Conservation (phyloP, 1,139 yeast genomes). For the Sugiyamaella neomexicana region DNA sequence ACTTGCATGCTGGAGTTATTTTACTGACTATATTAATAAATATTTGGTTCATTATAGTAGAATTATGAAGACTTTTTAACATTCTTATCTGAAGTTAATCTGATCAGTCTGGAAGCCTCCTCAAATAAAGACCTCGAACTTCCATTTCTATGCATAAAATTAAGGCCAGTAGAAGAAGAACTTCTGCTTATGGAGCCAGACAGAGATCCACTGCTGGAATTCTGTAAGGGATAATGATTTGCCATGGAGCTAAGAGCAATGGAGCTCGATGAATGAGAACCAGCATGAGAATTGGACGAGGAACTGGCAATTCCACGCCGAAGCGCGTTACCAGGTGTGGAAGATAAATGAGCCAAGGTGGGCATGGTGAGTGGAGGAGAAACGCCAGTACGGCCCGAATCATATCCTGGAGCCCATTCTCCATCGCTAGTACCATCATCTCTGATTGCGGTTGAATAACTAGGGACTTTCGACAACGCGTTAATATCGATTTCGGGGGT, state of each 20-base stretch:
- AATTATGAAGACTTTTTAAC: slow-evolving; percentile 2
- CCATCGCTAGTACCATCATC: slow-evolving; percentile 30
- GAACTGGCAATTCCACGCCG: slow-evolving; percentile 4
- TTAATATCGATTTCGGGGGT: slow-evolving; percentile 46
- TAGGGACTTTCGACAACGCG: slow-evolving; percentile 69
- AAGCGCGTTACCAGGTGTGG: slow-evolving; percentile 15
- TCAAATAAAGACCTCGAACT: slow-evolving; percentile 28
- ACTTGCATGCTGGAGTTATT: neutral
- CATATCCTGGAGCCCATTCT: slow-evolving; percentile 39
- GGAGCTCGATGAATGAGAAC: slow-evolving; percentile 17
- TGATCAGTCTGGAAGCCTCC: slow-evolving; percentile 27
- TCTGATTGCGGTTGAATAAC: slow-evolving; percentile 68
- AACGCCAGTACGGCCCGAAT: slow-evolving; percentile 20
- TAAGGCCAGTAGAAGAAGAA: slow-evolving; percentile 23
- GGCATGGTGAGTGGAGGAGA: slow-evolving; percentile 20
- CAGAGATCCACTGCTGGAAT: slow-evolving; percentile 4
- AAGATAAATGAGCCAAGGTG: slow-evolving; percentile 16
- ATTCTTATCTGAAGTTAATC: slow-evolving; percentile 20
- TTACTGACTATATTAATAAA: slow-evolving; percentile 7
- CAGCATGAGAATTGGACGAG: slow-evolving; percentile 5
- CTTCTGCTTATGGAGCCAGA: slow-evolving; percentile 16
- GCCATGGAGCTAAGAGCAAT: slow-evolving; percentile 3
- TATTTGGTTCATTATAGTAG: slow-evolving; percentile 3
- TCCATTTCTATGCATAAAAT: slow-evolving; percentile 23
- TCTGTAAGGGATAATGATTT: slow-evolving; percentile 6